A percentile compares a stretch with the other conserved stretches of the same genome.
Conservation (phyloP, 2,329 filamentous ascomycete genomes). For the Exophiala spinifera region DNA sequence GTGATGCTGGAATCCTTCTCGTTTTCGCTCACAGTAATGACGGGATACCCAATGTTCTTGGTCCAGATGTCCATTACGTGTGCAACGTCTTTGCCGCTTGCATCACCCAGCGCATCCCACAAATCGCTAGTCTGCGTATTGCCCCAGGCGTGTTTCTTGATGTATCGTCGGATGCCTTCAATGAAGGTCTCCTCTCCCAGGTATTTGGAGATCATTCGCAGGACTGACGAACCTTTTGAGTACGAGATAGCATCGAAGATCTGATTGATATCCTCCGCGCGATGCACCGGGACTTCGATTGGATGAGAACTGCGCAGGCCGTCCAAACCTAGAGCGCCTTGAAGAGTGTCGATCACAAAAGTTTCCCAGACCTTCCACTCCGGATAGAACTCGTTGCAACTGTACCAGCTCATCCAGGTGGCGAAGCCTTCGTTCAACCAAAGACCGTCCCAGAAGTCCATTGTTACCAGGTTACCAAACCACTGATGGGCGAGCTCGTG, state of each 20-base stretch:
- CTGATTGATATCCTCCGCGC: slow-evolving; percentile 93
- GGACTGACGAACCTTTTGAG: slow-evolving; percentile 90
- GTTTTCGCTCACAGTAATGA: slow-evolving; percentile 80
- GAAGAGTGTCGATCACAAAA: slow-evolving; percentile 89
- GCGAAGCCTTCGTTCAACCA: slow-evolving; percentile 96
- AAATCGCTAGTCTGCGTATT: slow-evolving; percentile 90
- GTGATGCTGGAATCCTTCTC: slow-evolving; percentile 69
- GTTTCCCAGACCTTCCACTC: slow-evolving; percentile 98
- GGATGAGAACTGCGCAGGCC: slow-evolving; percentile 92
- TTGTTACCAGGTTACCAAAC: slow-evolving; percentile 96
- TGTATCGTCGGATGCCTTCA: slow-evolving; percentile 83
- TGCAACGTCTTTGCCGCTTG: slow-evolving; percentile 86
- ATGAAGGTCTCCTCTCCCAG: slow-evolving; percentile 90
- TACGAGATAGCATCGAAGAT: slow-evolving; percentile 98
- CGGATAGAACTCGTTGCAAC: slow-evolving; percentile 90
- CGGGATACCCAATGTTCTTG: slow-evolving; percentile 90
- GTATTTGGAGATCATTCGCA: slow-evolving; percentile 96
- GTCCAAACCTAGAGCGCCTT: slow-evolving; percentile 81
- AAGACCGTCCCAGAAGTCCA: slow-evolving; percentile 97
- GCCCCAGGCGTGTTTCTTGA: slow-evolving; percentile 94
- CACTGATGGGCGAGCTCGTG: slow-evolving; percentile 97
- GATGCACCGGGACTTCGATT: slow-evolving; percentile 93
- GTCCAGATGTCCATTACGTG: slow-evolving; percentile 96
- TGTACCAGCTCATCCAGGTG: slow-evolving; percentile 92
- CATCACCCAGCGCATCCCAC: slow-evolving; percentile 82